Evolutionary conservation across 495 filamentous ascomycete species (phyloP).

Genomic region (Penicillium subrubescens): DNA sequence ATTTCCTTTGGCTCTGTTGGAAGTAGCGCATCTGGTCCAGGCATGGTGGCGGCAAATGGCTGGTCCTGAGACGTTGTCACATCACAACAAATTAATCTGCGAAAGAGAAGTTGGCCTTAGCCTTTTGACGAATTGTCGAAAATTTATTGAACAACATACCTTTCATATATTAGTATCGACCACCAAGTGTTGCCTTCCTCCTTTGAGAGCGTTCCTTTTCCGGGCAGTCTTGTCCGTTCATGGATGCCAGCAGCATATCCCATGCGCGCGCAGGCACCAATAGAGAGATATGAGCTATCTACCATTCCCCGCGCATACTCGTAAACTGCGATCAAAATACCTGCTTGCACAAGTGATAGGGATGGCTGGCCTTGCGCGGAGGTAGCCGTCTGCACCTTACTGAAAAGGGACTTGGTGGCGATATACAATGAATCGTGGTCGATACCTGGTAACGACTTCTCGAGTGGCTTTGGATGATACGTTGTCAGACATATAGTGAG

Average conservation of each 20-base stretch:
- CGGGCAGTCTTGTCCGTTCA: background rate
- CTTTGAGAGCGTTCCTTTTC: slow-evolving; percentile 1
- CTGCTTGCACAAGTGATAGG: slow-evolving; percentile 4
- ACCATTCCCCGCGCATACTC: slow-evolving; percentile 9
- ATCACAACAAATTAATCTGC: slow-evolving; percentile 7
- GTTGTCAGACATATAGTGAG: slow-evolving; percentile 6
- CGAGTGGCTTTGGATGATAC: background rate
- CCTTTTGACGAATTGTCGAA: background rate
- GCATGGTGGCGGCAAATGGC: slow-evolving; percentile 10
- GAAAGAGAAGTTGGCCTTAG: background rate
- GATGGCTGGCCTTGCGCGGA: background rate
- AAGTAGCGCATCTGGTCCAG: background rate
- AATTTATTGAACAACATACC: background rate
- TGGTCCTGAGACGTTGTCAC: background rate
- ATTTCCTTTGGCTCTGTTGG: slow-evolving; percentile 1
- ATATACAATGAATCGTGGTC: slow-evolving; percentile 6
- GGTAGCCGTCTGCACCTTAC: background rate
- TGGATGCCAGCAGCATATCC: slow-evolving; percentile 5
- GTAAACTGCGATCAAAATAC: slow-evolving; percentile 1
- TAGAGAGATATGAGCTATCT: slow-evolving; percentile 2
- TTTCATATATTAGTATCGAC: slow-evolving; percentile 7
- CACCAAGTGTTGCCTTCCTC: slow-evolving; percentile 13
- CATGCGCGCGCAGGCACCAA: slow-evolving; percentile 3
- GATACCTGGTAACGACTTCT: background rate
- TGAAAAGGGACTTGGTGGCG: slow-evolving; percentile 9